Percentiles rank a stretch among this genome's conserved stretches.
These are phyloP conservation scores for Komagataella kurtzmanii DNA, from an alignment of 805 yeast genomes.

Conservation along the genomic window DNA sequence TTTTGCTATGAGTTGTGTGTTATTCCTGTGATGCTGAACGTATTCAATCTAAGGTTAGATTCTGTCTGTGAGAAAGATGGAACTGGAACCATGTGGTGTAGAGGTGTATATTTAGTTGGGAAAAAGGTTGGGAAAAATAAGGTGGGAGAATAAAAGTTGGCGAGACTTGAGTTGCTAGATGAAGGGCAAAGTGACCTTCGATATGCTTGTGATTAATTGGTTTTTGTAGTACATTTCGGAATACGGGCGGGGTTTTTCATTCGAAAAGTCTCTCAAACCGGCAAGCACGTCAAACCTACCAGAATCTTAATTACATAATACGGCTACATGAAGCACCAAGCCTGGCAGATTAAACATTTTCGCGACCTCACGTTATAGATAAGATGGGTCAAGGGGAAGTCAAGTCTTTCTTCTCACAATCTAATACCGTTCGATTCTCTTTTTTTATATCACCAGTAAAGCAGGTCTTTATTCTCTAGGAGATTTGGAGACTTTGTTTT, in stretches of 20 bases:
- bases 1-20: not conserved
- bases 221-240: too few species aligned
- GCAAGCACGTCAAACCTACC: not conserved
- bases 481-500: not conserved
- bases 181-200: too few species aligned
- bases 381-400: not conserved
- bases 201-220: too few species aligned
- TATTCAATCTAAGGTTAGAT: not conserved
- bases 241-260: too few species aligned
- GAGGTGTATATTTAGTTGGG: not conserved
- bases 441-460: not conserved
- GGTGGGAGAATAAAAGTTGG: too few species aligned
- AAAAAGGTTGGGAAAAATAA: not conserved
- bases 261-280: not conserved
- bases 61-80: not conserved
- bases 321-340: not conserved
- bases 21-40: not conserved
- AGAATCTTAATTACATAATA: not conserved
- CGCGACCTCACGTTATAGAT: not conserved
- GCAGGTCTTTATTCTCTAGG: not conserved
- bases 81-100: not conserved
- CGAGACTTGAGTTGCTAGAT: too few species aligned
- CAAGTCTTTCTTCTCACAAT: not conserved
- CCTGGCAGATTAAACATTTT: not conserved
- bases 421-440: not conserved